Evolutionary conservation across 257 asterid species (phyloP).

Genomic region (Orobanche coerulescens): DNA sequence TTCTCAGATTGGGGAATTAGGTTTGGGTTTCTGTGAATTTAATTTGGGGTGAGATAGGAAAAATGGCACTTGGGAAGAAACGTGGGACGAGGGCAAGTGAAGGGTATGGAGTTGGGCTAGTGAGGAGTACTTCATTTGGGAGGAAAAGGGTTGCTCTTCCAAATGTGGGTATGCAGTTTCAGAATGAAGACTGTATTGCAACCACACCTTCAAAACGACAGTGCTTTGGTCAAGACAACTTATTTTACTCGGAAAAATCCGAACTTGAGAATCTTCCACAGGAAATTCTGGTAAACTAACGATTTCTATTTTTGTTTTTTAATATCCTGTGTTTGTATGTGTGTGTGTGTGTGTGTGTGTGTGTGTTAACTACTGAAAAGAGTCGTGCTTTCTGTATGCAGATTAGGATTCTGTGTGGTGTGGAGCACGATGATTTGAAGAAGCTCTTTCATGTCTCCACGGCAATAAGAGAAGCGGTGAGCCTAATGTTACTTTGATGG

Average conservation of each 20-base stretch:
- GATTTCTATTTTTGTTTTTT: no score
- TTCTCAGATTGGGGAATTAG: no score
- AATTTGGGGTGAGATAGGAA: no score
- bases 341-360: no score
- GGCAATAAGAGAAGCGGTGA: constrained; percentile 53
- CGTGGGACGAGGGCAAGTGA: constrained; percentile 24
- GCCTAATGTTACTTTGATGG: not conserved
- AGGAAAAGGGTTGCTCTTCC: constrained; percentile 46
- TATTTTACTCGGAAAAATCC: constrained; percentile 20
- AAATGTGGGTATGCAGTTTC: constrained; percentile 23
- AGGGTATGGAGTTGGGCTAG: constrained; percentile 38
- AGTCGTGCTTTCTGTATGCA: constrained; percentile 20
- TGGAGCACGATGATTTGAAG: constrained; percentile 80
- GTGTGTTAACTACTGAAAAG: not conserved
- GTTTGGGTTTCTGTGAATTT: not conserved
- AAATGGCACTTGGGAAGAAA: constrained; percentile 27
- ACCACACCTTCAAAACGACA: constrained; percentile 35
- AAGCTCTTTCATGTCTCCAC: constrained; percentile 51
- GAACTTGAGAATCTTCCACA: constrained; percentile 35
- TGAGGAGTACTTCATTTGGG: constrained; percentile 58
- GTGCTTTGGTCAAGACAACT: constrained; percentile 25
- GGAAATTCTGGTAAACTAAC: constrained; percentile 30
- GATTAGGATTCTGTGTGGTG: constrained; percentile 65
- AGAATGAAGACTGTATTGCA: constrained; percentile 11
- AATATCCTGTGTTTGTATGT: no score